Base-by-base conservation (phyloP, 495 filamentous ascomycete species). In the Podospora pseudoanserina region DNA sequence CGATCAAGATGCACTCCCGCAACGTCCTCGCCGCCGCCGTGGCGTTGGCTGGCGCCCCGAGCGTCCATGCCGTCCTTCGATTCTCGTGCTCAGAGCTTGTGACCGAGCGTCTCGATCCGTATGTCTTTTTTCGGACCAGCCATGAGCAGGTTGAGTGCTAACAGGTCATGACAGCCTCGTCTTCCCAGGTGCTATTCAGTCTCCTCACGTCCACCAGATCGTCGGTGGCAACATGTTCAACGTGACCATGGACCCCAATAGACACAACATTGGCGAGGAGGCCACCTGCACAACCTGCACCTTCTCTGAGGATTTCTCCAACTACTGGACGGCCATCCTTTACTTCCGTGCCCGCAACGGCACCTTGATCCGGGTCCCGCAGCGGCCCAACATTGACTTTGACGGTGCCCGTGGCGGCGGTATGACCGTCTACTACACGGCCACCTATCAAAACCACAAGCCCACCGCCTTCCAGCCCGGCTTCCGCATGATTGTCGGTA, bases 401-500 rank as follows among this genome's bases (percentile, higher is more conserved):
- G 67, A 71, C 30, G 39, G 39, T 15, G 69, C 71, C 3, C 64
- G 69, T 1, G 76, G 74, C 19, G 81, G 80, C 23, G 81, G 79
- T 23, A 75, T 81, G 73, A 79, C 75, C 0, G 76, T 82, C n/a
- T 83, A 83, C 73, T 83, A 83, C 68, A 78, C 77, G 28, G 62
- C 77, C 4, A 70, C 75, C 26, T 76, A 74, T 63, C 80, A 73
- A 34, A 70, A 74, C 67, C 64, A 74, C n/a, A 79, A 73, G n/a
- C 78, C 81, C 63, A 84, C 81, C 0, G 82, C 80, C 56, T 84
- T 84, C 67, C 67, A 73, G 44, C 76, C 80, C 32, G 88, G 86
- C 28, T 90, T 92, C 75, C 91, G 90, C 68, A 93, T 94, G 89
- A 70, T 93, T 18, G 84, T 88, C 56, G 92, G 92, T 53, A 81